Evolutionary conservation across 345 rosid species (phyloP), one percentile per base, ranked within the genome.

Genomic region (Moricandia moricandioides): DNA sequence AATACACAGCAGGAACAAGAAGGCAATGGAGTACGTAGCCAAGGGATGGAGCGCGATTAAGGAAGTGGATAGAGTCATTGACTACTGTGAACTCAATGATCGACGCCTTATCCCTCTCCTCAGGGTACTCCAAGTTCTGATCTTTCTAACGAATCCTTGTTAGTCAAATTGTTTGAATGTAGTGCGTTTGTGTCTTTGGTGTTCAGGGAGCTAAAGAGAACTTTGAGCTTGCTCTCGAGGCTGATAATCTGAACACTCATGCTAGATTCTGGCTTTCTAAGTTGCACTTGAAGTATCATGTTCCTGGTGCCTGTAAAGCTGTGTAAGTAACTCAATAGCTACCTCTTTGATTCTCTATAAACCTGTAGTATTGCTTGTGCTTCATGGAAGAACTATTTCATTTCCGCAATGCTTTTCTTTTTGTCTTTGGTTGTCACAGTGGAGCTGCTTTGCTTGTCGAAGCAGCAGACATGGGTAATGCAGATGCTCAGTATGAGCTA

Each of bases 391-490:
- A 67, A 47, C 13, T 12, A 43, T 43, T 16, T 43, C 52, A n/a
- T n/a, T 47, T 47, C n/a, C 52, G 52, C 18, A 47, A 6, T 47
- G 52, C 52, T 47, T 47, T 33, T 33, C 37, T 70, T 2, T 52
- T 60, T 68, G 37, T 69, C 64, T 56, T 75, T 49, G 16, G 18
- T 56, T 47, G 26, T 78, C 60, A 26, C 57, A 91, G 96, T 56
- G 97, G 98, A 77, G 97, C 93, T 81, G 93, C 98, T 64, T 86
- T 94, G 84, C 81, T 94, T 61, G 92, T 90, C 12, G 97, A 94
- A 83, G 93, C 98, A 81, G 97, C 96, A 43, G 86, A 90, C 37
- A 91, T 94, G 97, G 98, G 98, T 43, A 83, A 94, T 85, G 83
- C 95, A 26, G 93, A 94, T 65, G 97, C 96, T 47, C 97, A 88